Evolutionary conservation across 2,329 filamentous ascomycete genomes (phyloP).

Genomic region (Alternaria gansuensis): DNA sequence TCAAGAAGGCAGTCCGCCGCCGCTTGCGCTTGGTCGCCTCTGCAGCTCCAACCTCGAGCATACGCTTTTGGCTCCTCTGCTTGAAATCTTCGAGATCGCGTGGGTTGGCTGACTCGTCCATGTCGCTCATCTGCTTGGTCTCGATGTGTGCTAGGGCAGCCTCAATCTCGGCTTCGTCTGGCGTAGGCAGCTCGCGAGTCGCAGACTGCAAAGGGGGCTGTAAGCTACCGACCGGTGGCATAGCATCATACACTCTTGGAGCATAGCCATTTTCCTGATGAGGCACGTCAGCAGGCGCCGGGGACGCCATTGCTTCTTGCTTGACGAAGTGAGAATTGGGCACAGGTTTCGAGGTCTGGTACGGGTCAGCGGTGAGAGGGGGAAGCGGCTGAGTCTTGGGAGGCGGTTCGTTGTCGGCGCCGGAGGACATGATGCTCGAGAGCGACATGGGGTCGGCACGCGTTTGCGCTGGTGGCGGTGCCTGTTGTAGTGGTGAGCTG

Average conservation of each 20-base stretch:
- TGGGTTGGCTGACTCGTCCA: constrained; percentile 63
- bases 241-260: constrained; percentile 36
- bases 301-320: constrained; percentile 46
- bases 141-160: constrained; percentile 69
- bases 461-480: constrained; percentile 78
- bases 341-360: constrained; percentile 34
- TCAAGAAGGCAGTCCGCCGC: constrained; percentile 64
- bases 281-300: constrained; percentile 38
- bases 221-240: constrained; percentile 33
- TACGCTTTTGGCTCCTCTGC: constrained; percentile 70
- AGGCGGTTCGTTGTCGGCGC: constrained; percentile 74
- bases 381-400: constrained; percentile 57
- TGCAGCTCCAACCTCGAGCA: constrained; percentile 68
- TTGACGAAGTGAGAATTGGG: constrained; percentile 45
- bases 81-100: constrained; percentile 63
- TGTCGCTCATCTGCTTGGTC: constrained; percentile 64
- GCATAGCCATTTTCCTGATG: constrained; percentile 31
- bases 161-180: constrained; percentile 72
- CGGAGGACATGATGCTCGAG: constrained; percentile 91
- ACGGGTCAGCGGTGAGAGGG: constrained; percentile 35
- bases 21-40: constrained; percentile 75
- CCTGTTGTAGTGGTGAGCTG: constrained; percentile 37
- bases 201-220: constrained; percentile 29
- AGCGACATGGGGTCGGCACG: constrained; percentile 94
- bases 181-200: constrained; percentile 42